These are phyloP conservation scores for Helicostylum pulchrum DNA, from an alignment of 192 early-diverging fungal species.

Conservation along the genomic window DNA sequence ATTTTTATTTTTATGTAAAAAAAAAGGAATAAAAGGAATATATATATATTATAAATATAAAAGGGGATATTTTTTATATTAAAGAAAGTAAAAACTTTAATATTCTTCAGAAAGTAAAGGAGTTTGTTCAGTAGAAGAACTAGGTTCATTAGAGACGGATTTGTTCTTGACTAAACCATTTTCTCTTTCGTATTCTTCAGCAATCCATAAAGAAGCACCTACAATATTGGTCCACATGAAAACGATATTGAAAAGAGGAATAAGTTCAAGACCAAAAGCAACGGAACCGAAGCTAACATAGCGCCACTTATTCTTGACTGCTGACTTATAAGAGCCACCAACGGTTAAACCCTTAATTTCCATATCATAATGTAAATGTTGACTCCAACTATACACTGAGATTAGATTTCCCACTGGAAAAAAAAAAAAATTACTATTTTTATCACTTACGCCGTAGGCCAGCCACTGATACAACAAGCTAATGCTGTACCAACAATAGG, in stretches of 20 bases:
- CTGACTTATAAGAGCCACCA: conserved; percentile 31
- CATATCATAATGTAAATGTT: conserved; percentile 45
- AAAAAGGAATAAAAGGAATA: too few species aligned
- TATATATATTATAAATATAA: too few species aligned
- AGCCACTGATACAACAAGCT: conserved; percentile 46
- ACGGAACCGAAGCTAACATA: conserved; percentile 41
- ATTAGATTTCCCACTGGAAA: not conserved
- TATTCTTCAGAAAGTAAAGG: not conserved
- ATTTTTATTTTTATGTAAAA: not conserved
- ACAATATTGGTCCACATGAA: conserved; percentile 71
- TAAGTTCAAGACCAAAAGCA: conserved; percentile 55
- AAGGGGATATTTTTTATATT: not conserved
- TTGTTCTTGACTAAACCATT: not conserved
- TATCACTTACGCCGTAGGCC: conserved; percentile 34
- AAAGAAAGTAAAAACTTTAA: not conserved
- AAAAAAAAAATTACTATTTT: too few species aligned
- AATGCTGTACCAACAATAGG: conserved; percentile 55
- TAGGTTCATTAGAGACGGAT: not conserved
- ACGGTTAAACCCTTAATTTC: conserved; percentile 43
- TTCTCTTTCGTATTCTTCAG: conserved; percentile 49
- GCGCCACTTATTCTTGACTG: conserved; percentile 32
- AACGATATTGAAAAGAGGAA: conserved; percentile 56
- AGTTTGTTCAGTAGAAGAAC: not conserved
- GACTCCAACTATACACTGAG: conserved; percentile 34
- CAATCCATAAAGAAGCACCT: conserved; percentile 61